Conservation (phyloP, 306 rosid genomes). For the Abrus pulchellus region DNA sequence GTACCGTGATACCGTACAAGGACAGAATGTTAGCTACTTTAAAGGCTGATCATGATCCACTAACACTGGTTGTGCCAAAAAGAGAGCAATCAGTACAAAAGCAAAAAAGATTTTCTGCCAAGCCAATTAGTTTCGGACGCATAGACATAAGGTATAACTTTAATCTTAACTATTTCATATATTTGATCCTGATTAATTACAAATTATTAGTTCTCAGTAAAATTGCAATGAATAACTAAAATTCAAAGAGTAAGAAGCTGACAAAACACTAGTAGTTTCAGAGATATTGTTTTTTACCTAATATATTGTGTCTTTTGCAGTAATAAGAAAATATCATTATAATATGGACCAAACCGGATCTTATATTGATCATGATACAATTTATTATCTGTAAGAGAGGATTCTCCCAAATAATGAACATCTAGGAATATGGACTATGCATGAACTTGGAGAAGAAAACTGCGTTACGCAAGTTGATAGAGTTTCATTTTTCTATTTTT, state of each 20-base stretch:
- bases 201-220: conserved; percentile 14
- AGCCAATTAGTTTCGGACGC: conserved; percentile 26
- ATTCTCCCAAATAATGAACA: background rate
- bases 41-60: conserved; percentile 38
- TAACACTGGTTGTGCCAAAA: conserved; percentile 34
- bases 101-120: conserved; percentile 16
- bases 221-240: conserved; percentile 41
- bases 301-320: background rate
- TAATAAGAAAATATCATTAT: background rate
- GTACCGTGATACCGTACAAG: conserved; percentile 48
- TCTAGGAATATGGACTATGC: background rate
- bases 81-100: conserved; percentile 25
- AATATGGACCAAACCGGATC: background rate
- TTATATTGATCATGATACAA: background rate
- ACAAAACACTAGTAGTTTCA: background rate
- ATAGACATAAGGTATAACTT: conserved; percentile 10
- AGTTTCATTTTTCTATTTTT: background rate
- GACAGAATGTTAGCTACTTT: conserved; percentile 50
- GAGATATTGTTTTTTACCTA: background rate
- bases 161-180: conserved; percentile 17
- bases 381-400: no score
- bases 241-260: conserved; percentile 66
- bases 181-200: background rate
- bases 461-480: background rate
- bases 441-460: background rate